phyloP scores from a whole-genome alignment of 179 eudicot genomes.

The Carnegiea gigantea region DNA sequence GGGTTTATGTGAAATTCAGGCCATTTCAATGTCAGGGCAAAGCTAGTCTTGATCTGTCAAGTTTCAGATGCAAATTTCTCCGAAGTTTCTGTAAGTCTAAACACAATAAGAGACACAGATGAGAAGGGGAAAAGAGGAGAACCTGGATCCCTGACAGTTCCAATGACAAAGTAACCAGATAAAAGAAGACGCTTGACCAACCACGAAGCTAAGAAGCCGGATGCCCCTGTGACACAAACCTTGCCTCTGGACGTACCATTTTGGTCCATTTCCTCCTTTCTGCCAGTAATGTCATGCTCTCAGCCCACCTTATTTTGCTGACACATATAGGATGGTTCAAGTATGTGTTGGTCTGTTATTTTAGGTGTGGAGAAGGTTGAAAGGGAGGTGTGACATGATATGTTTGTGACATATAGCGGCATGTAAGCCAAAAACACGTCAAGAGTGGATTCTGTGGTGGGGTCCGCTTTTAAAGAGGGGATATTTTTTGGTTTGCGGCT shows the following conservation, averaged over 20 bases:
- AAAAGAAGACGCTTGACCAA: conserved; percentile 72
- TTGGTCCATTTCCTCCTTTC: conserved; percentile 26
- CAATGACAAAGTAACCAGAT: conserved; percentile 68
- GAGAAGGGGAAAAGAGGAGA: not conserved
- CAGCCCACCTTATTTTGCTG: not conserved
- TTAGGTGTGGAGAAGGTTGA: not conserved
- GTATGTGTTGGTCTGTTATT: not conserved
- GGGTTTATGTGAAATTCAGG: not conserved
- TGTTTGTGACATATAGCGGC: not conserved
- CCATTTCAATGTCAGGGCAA: not conserved
- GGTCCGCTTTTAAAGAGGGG: not conserved
- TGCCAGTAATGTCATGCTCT: not conserved
- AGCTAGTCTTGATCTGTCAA: not conserved
- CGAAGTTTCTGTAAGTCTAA: not conserved
- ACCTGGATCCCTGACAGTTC: conserved; percentile 80
- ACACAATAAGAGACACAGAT: not conserved
- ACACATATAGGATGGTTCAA: not conserved
- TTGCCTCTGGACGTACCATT: conserved; percentile 40
- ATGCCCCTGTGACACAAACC: conserved; percentile 93
- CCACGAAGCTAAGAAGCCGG: conserved; percentile 93
- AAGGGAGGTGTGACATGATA: not conserved
- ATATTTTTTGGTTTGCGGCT: too few species aligned
- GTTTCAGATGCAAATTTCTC: not conserved
- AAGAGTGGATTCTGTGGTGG: not conserved
- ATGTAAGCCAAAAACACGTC: not conserved